Base-by-base conservation (phyloP, 2,329 filamentous ascomycete genomes). In the Penicillium digitatum region DNA sequence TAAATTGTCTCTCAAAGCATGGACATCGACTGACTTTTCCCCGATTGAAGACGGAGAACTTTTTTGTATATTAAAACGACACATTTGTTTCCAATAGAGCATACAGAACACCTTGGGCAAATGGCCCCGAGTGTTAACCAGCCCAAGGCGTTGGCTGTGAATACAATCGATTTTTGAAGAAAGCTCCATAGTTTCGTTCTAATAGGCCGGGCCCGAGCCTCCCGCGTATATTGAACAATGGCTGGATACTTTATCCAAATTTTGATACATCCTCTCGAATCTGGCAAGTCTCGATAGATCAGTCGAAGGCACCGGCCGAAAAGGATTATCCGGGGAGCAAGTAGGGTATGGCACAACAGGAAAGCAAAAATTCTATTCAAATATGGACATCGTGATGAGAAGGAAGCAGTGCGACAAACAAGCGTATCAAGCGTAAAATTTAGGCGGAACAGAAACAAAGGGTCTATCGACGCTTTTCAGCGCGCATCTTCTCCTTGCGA, bases 401-500 rank as follows among this genome's bases (percentile, higher is more conserved):
- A 51, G 34, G 38, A 48, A 40, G 52, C 22, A 52, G 43, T 55
- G 52, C 52, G 61, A 56, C 45, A 59, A 60, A 58, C n/a, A 52
- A 43, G 45, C 55, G 44, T 54, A 56, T 45, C 54, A 40, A 55
- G 42, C 50, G 48, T 62, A 8, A 56, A 43, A 50, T 54, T 35
- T 44, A 42, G 48, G 47, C 50, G 32, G 42, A 40, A 50, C 14
- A 39, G 43, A 51, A 55, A 44, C 22, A 52, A 52, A 32, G 46
- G 47, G 39, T 62, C 61, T 67, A 73, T 51, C 68, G 68, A 51
- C 67, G 69, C 60, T 68, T 73, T 20, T 72, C 73, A n/a, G 64
- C 57, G 40, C 74, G 72, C 73, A 78, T 76, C 62, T 77, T 78
- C 60, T 82, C 77, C 63, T 80, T 81, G 52, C 82, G 76, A 61